These are phyloP conservation scores for Musa schizocarpa DNA, from an alignment of 176 grass and related monocot species.

Conservation along the genomic window DNA sequence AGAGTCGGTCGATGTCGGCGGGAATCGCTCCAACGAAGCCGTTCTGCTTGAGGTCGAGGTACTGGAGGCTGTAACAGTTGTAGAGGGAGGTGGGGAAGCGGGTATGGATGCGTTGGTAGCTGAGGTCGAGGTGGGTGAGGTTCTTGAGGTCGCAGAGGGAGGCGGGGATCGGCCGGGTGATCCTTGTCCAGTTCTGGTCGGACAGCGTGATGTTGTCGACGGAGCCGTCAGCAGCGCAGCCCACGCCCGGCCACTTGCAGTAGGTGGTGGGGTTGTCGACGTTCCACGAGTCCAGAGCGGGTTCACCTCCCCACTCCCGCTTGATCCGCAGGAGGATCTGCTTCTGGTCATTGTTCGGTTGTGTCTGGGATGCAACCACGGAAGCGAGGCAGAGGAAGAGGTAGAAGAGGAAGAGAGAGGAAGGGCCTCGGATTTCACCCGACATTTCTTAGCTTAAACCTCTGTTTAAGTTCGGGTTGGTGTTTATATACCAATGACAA, in stretches of 20 bases:
- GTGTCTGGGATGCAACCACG: slow-evolving; percentile 1
- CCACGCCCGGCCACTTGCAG: slow-evolving; percentile 17
- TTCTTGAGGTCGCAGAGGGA: slow-evolving; percentile 17
- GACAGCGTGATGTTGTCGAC: slow-evolving; percentile 4
- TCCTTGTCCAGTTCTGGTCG: neutral
- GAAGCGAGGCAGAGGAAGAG: slow-evolving; percentile 7
- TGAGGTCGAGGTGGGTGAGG: slow-evolving; percentile 14
- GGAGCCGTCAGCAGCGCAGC: slow-evolving; percentile 8
- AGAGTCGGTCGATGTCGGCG: slow-evolving; percentile 8
- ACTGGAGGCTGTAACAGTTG: slow-evolving; percentile 7
- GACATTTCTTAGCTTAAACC: neutral
- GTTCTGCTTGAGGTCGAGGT: slow-evolving; percentile 16
- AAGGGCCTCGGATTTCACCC: neutral
- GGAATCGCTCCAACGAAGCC: slow-evolving; percentile 12
- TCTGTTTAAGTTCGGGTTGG: neutral
- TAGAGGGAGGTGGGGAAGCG: slow-evolving; percentile 17
- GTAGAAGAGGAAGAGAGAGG: neutral
- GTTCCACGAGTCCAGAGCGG: slow-evolving; percentile 6
- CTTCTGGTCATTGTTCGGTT: neutral
- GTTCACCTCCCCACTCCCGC: slow-evolving; percentile 5
- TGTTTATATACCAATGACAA: too few relatives aligned
- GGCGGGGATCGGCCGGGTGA: slow-evolving; percentile 9
- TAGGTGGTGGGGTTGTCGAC: neutral
- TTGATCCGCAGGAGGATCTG: slow-evolving; percentile 17
- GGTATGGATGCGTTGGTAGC: slow-evolving; percentile 13